Percentiles rank a stretch among this genome's conserved stretches.
These are phyloP conservation scores for Dichotomocladium elegans DNA, from an alignment of 371 early-diverging fungal genomes.

Conservation along the genomic window DNA sequence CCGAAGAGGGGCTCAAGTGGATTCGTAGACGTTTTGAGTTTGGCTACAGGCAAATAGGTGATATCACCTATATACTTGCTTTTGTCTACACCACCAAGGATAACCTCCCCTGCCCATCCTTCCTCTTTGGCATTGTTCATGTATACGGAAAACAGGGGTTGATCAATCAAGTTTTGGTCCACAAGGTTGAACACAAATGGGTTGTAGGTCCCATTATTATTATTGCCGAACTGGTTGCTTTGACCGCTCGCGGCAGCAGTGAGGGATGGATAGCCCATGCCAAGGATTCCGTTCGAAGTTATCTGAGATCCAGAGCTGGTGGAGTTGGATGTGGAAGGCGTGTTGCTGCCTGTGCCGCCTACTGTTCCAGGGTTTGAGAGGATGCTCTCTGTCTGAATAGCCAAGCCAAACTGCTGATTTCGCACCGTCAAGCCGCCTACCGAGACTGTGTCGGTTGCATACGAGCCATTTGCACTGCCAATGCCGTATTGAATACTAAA, in stretches of 20 bases:
- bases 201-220: slow-evolving; percentile 17
- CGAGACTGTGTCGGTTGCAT: slow-evolving; percentile 34
- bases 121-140: slow-evolving; percentile 19
- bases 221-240: too few relatives aligned
- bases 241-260: slow-evolving; percentile 25
- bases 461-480: slow-evolving; percentile 39
- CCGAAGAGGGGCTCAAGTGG: slow-evolving; percentile 4
- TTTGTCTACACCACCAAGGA: slow-evolving; percentile 55
- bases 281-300: slow-evolving; percentile 44
- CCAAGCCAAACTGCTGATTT: slow-evolving; percentile 43
- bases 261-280: slow-evolving; percentile 36
- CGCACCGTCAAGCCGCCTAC: slow-evolving; percentile 27
- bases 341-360: slow-evolving; percentile 9
- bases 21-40: slow-evolving; percentile 5
- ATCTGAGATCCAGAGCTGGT: not conserved
- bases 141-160: slow-evolving; percentile 38
- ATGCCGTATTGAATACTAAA: slow-evolving; percentile 36
- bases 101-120: slow-evolving; percentile 52
- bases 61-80: slow-evolving; percentile 51
- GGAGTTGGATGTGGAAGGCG: not conserved
- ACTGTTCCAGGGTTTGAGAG: slow-evolving; percentile 29
- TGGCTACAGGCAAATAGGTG: slow-evolving; percentile 40
- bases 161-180: slow-evolving; percentile 24
- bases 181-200: slow-evolving; percentile 40
- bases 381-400: slow-evolving; percentile 20